Conservation (phyloP, 2,329 filamentous ascomycete genomes). For the Pyrenochaeta sp. region DNA sequence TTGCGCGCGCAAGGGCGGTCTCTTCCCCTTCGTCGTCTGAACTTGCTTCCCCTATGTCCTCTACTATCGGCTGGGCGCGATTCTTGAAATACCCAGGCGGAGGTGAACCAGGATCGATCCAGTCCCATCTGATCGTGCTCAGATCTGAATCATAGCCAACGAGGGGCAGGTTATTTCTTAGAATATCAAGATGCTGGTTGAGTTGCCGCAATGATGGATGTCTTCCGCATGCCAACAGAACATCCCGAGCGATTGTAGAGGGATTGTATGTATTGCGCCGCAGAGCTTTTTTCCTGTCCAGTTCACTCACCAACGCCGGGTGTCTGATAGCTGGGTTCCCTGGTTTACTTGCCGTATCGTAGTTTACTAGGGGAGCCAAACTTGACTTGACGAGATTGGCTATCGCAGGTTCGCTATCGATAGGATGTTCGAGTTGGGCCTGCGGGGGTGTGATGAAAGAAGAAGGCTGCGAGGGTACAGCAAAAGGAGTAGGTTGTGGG, state of each 20-base stretch:
- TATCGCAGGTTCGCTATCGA: conserved; percentile 17
- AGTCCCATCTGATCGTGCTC: conserved; percentile 66
- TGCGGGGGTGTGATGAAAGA: too few species aligned
- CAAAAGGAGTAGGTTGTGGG: conserved; percentile 19
- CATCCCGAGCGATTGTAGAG: conserved; percentile 68
- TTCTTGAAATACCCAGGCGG: conserved; percentile 44
- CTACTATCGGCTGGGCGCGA: conserved; percentile 28
- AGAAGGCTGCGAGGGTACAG: conserved; percentile 14
- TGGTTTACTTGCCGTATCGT: too few species aligned
- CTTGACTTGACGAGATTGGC: conserved; percentile 34
- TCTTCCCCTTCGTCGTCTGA: conserved; percentile 39
- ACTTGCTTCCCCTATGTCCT: conserved; percentile 46
- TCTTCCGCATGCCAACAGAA: conserved; percentile 67
- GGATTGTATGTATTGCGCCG: conserved; percentile 64
- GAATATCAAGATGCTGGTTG: conserved; percentile 65
- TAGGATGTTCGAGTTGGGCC: conserved; percentile 16
- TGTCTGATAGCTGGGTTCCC: too few species aligned
- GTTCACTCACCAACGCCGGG: conserved; percentile 50
- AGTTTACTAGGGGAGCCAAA: too few species aligned
- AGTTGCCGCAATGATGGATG: conserved; percentile 66
- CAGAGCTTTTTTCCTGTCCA: conserved; percentile 57
- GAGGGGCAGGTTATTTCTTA: conserved; percentile 53
- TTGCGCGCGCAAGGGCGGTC: conserved; percentile 16
- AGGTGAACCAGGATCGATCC: conserved; percentile 65
- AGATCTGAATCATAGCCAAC: conserved; percentile 61